phyloP scores from a whole-genome alignment of 139 green algal species.

The Nannochloris sp. region DNA sequence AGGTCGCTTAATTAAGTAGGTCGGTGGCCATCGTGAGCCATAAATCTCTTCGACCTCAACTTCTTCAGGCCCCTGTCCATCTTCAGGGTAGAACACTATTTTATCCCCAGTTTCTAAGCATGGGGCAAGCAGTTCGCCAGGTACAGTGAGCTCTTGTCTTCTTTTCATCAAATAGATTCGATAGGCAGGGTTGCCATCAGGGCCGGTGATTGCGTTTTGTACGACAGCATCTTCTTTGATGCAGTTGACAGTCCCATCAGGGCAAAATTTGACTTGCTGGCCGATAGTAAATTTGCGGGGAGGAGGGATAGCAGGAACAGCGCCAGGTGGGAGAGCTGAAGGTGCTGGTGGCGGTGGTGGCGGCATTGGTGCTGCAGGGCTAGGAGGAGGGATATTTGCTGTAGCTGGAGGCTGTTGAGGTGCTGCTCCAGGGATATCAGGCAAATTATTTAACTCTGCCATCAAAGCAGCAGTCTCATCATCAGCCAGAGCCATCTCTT shows the following conservation, averaged over 20 bases:
- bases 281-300: not conserved
- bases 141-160: not conserved
- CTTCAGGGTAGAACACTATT: not conserved
- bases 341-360: not conserved
- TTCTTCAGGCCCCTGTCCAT: not conserved
- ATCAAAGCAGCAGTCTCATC: not conserved
- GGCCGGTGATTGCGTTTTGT: not conserved
- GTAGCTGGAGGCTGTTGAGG: too few relatives aligned
- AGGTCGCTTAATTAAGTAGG: not conserved
- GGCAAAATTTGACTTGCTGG: not conserved
- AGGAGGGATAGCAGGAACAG: not conserved
- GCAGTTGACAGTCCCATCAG: not conserved
- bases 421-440: too few relatives aligned
- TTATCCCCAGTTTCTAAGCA: not conserved
- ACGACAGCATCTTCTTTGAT: not conserved
- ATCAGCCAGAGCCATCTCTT: not conserved
- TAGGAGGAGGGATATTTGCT: not conserved
- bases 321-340: not conserved
- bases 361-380: not conserved
- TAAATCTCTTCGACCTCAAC: not conserved
- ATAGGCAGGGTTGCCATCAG: not conserved
- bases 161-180: not conserved
- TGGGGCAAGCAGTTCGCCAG: not conserved
- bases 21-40: conserved; percentile 1
- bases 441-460: not conserved